Evolutionary conservation across 345 rosid genomes (phyloP).

Genomic region (Firmiana major): DNA sequence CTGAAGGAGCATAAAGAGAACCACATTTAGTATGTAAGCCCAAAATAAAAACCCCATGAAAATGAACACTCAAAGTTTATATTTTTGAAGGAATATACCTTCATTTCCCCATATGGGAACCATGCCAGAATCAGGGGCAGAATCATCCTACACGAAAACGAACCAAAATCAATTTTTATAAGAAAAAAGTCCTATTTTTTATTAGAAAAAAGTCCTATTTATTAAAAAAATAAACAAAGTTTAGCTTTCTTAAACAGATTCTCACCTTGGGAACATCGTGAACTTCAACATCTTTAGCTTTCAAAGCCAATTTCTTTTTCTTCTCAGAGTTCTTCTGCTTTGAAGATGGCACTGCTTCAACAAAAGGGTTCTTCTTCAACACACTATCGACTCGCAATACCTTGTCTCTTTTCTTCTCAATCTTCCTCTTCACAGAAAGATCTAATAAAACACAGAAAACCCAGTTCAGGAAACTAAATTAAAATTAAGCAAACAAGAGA

Average conservation of each 20-base stretch:
- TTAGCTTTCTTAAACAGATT: neutral
- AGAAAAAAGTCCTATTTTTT: neutral
- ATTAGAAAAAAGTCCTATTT: neutral
- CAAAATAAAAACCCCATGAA: neutral
- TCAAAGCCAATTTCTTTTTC: constrained; percentile 18
- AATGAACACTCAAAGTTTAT: neutral
- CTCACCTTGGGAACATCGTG: constrained; percentile 42
- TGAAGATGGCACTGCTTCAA: constrained; percentile 60
- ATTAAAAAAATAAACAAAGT: neutral
- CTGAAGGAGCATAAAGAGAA: constrained; percentile 31
- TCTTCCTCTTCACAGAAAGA: constrained; percentile 73
- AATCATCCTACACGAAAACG: constrained; percentile 30
- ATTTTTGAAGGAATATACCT: constrained; percentile 39
- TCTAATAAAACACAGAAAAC: constrained; percentile 30
- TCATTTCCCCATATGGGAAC: constrained; percentile 62
- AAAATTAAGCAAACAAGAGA: neutral
- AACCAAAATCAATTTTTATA: neutral
- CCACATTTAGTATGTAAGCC: neutral
- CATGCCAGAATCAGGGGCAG: constrained; percentile 40
- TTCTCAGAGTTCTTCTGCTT: constrained; percentile 41
- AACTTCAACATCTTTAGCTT: constrained; percentile 19
- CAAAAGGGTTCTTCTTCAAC: constrained; percentile 74
- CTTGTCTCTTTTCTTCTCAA: constrained; percentile 71
- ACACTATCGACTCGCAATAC: constrained; percentile 64
- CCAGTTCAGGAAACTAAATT: neutral